Evolutionary conservation across 192 early-diverging fungal species (phyloP).

Genomic region (Backusella liffmaniae): DNA sequence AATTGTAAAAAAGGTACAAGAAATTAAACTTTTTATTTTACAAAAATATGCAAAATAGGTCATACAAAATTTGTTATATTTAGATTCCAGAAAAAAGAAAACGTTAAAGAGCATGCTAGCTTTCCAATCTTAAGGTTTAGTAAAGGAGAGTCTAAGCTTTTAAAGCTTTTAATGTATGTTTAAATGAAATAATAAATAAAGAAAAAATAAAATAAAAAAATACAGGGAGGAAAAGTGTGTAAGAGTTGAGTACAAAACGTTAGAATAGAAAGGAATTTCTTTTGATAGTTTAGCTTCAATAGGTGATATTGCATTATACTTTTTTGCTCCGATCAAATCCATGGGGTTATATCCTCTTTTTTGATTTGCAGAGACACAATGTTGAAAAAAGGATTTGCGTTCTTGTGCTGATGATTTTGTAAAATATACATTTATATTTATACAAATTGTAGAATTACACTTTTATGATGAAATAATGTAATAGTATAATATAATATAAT

Average conservation of each 20-base stretch:
- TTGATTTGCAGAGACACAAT: not conserved
- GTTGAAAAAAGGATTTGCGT: not conserved
- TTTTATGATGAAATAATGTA: too few relatives aligned
- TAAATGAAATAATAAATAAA: not conserved
- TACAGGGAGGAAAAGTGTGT: not conserved
- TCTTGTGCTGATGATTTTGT: not conserved
- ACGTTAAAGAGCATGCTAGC: not conserved
- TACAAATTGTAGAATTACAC: too few relatives aligned
- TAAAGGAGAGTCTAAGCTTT: not conserved
- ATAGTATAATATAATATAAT: too few relatives aligned
- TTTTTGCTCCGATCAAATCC: not conserved
- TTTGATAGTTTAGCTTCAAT: not conserved
- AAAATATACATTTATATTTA: too few relatives aligned
- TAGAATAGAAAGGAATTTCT: not conserved
- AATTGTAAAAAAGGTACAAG: not conserved
- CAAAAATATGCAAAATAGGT: not conserved
- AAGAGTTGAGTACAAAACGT: not conserved
- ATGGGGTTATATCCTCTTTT: not conserved
- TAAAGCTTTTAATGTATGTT: not conserved
- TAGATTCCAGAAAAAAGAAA: slow-evolving; percentile 1
- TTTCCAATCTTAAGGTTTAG: not conserved
- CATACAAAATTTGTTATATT: slow-evolving; percentile 2
- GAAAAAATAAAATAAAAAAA: not conserved
- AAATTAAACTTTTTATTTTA: slow-evolving; percentile 4
- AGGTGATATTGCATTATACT: slow-evolving; percentile 1